Conservation (phyloP, 2,329 filamentous ascomycete species). For the Paracoccidioides brasiliensis region DNA sequence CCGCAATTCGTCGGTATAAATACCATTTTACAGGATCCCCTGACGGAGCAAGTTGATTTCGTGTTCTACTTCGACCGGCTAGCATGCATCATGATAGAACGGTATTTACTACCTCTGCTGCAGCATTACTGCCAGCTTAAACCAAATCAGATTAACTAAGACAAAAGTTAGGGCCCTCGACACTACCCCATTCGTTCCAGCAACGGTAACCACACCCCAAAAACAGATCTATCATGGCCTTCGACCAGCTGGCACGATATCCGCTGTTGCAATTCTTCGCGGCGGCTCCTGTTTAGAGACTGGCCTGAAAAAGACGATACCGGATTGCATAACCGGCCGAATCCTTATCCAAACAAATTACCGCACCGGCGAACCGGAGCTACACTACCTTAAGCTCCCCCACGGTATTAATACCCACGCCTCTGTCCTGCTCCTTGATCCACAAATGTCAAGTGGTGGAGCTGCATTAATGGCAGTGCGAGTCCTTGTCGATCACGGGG, state of each 20-base stretch:
- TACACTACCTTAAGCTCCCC: slow-evolving; percentile 78
- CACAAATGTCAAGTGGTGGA: slow-evolving; percentile 89
- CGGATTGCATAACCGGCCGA: slow-evolving; percentile 80
- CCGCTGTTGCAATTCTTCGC: slow-evolving; percentile 76
- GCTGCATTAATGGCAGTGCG: slow-evolving; percentile 84
- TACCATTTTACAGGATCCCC: slow-evolving; percentile 73
- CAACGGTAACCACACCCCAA: slow-evolving; percentile 56
- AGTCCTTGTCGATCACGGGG: slow-evolving; percentile 88
- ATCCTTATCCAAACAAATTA: slow-evolving; percentile 82
- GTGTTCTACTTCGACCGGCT: slow-evolving; percentile 95
- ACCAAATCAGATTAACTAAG: neutral
- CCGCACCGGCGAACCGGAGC: slow-evolving; percentile 74
- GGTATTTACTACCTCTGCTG: slow-evolving; percentile 19
- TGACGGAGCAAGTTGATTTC: slow-evolving; percentile 74
- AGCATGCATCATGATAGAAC: slow-evolving; percentile 70
- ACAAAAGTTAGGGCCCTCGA: slow-evolving; percentile 21
- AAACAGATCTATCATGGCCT: slow-evolving; percentile 60
- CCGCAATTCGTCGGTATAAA: slow-evolving; percentile 77
- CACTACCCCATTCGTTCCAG: slow-evolving; percentile 55
- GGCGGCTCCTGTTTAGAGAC: slow-evolving; percentile 82
- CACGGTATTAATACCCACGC: slow-evolving; percentile 60
- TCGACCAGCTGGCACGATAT: slow-evolving; percentile 56
- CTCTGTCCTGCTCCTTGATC: slow-evolving; percentile 74
- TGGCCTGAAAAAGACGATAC: slow-evolving; percentile 77
- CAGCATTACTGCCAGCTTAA: neutral